Conservation (phyloP, 306 rosid genomes). For the Quercus aquifolioides region DNA sequence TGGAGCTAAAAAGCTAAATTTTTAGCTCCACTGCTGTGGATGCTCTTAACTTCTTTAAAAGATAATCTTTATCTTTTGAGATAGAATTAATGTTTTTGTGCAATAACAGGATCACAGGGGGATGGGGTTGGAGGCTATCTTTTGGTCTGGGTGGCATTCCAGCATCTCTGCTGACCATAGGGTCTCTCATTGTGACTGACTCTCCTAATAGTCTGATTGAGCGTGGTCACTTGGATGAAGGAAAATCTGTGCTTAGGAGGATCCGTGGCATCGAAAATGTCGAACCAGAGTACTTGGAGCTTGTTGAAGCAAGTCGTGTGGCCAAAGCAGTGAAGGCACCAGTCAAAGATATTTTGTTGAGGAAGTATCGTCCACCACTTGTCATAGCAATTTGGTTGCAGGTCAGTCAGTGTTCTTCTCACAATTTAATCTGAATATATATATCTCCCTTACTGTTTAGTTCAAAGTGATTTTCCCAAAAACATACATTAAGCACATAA, state of each 20-base stretch:
- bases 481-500: no score
- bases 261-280: slow-evolving; percentile 53
- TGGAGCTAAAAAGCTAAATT: no score
- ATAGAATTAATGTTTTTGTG: background rate
- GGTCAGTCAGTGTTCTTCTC: slow-evolving; percentile 4
- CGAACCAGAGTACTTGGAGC: slow-evolving; percentile 48
- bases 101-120: slow-evolving; percentile 37
- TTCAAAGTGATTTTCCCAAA: no score
- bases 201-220: slow-evolving; percentile 56
- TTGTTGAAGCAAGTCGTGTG: slow-evolving; percentile 43
- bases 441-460: no score
- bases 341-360: slow-evolving; percentile 32
- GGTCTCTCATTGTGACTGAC: slow-evolving; percentile 43
- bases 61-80: no score
- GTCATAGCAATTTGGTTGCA: slow-evolving; percentile 43
- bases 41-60: no score
- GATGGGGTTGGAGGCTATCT: slow-evolving; percentile 76
- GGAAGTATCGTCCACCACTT: slow-evolving; percentile 54
- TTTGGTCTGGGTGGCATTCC: slow-evolving; percentile 52
- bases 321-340: slow-evolving; percentile 44
- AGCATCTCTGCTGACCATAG: slow-evolving; percentile 33
- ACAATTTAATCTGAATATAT: background rate
- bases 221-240: slow-evolving; percentile 46
- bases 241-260: slow-evolving; percentile 42
- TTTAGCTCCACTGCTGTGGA: no score